Evolutionary conservation across 1,139 yeast species (phyloP), one percentile per base, ranked within the genome.

Genomic region (Suhomyces atakaporum): DNA sequence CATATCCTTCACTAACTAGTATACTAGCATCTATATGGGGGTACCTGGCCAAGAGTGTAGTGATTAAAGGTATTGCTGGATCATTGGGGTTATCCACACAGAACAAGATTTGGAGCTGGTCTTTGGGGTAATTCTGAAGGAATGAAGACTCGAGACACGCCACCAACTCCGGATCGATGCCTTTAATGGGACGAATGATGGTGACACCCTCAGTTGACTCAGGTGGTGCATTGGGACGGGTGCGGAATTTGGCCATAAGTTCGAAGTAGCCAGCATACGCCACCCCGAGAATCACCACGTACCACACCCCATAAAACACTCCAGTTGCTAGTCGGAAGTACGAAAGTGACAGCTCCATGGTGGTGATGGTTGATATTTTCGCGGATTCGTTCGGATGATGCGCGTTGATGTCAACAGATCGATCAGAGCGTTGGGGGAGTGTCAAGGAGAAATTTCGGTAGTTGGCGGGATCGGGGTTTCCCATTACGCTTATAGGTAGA

Each of bases 161-260:
- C 31, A 71, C 74, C 62, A 87, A 69, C 47, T 83, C 92, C 1
- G 90, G 77, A 55, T 88, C 97, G 16, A 86, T 66, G 5, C 96
- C 96, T 51, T 86, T 85, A 37, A 89, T 69, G 0, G 97, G 97
- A 22, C 96, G 66, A 31, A 88, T 58, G 28, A 89, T 85, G 2
- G 92, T 78, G 7, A 89, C 96, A 3, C 94, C 89, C 50, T 77
- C 84, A 23, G 87, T 84, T 1, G 90, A 75, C 3, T 86, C 95
- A 14, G 27, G 29, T 20, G 22, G 16, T 16, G 18, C 27, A 5
- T 33, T 38, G 14, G 62, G 61, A 20, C 65, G 60, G 7, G 32
- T 25, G 10, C 47, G 54, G 51, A 76, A 76, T 42, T 64, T 66
- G 26, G 47, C 39, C 33, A 65, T 26, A 13, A 79, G 69, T 49